A percentile compares a stretch with the other conserved stretches of the same genome.
phyloP scores from a whole-genome alignment of 352 stramenopile genomes.

The Blastocystis sp. region DNA sequence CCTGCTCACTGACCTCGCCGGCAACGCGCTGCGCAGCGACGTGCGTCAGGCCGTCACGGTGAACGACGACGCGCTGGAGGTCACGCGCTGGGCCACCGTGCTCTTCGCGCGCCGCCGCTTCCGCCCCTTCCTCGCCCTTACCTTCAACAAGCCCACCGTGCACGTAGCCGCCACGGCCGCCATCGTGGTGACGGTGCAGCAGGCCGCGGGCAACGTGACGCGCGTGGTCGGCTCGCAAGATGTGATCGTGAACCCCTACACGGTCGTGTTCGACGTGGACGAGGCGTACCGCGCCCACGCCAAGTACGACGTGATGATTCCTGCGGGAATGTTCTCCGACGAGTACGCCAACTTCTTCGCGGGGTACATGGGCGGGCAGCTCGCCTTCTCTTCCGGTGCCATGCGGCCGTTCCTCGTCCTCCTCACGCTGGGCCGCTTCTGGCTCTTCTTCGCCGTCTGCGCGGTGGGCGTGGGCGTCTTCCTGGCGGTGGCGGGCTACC shows the following conservation, averaged over 20 bases:
- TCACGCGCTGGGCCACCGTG: not conserved
- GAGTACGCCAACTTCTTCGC: constrained; percentile 13
- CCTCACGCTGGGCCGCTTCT: not conserved
- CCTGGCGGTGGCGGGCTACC: not conserved
- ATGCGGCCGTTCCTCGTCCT: not conserved
- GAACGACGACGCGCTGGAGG: not conserved
- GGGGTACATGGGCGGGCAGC: not conserved
- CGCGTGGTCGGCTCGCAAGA: not conserved
- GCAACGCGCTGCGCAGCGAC: constrained; percentile 6
- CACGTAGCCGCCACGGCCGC: not conserved
- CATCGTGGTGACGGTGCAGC: not conserved
- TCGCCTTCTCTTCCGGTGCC: not conserved
- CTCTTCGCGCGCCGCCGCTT: not conserved
- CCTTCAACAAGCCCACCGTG: not conserved
- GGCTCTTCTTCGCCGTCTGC: not conserved
- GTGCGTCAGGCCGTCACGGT: constrained; percentile 12
- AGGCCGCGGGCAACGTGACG: no score
- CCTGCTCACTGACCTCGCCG: constrained; percentile 33
- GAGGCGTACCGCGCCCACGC: not conserved
- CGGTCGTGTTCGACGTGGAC: not conserved
- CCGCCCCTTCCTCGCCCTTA: not conserved
- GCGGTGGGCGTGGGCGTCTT: not conserved
- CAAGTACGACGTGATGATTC: constrained; percentile 22
- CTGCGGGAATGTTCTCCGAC: constrained; percentile 24
- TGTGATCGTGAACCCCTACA: not conserved